phyloP scores from a whole-genome alignment of 495 filamentous ascomycete species.

The Annulohypoxylon nitens region DNA sequence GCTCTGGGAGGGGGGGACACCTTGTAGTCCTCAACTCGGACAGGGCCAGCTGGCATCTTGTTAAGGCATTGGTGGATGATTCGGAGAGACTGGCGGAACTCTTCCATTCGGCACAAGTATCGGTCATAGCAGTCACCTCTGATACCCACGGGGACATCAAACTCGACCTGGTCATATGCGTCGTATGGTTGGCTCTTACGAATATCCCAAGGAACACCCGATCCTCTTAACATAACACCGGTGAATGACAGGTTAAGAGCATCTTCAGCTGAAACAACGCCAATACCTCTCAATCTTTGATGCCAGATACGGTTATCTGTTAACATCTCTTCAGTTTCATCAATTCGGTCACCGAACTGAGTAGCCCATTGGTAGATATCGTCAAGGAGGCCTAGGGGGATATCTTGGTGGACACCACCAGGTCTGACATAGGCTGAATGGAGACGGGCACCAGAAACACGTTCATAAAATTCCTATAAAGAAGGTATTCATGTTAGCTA shows the following conservation, averaged over 20 bases:
- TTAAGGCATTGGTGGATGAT: constrained; percentile 99
- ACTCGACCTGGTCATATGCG: constrained; percentile 97
- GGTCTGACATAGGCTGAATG: constrained; percentile 98
- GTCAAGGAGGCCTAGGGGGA: constrained; percentile 94
- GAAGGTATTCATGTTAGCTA: constrained; percentile 41
- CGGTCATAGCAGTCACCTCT: constrained; percentile 99
- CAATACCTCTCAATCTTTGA: constrained; percentile 88
- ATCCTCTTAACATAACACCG: constrained; percentile 97
- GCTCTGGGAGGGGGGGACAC: constrained; percentile 93
- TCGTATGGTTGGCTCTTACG: constrained; percentile 97
- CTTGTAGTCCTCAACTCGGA: constrained; percentile 98
- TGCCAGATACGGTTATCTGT: constrained; percentile 99
- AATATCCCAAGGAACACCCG: constrained; percentile 97
- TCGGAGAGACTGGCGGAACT: constrained; percentile 96
- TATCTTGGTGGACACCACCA: constrained; percentile 95
- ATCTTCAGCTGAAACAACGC: constrained; percentile 90
- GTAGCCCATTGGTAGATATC: constrained; percentile 99
- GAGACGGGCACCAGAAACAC: constrained; percentile 96
- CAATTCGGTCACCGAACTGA: constrained; percentile 98
- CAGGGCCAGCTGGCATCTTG: constrained; percentile 95
- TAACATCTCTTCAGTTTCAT: constrained; percentile 98
- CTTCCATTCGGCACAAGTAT: constrained; percentile 99
- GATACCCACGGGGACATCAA: constrained; percentile 95
- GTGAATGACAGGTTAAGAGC: constrained; percentile 96
- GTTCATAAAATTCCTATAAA: constrained; percentile 97